These are phyloP conservation scores for Scytalidium lignicola DNA, from an alignment of 2,329 filamentous ascomycete genomes.

Conservation along the genomic window DNA sequence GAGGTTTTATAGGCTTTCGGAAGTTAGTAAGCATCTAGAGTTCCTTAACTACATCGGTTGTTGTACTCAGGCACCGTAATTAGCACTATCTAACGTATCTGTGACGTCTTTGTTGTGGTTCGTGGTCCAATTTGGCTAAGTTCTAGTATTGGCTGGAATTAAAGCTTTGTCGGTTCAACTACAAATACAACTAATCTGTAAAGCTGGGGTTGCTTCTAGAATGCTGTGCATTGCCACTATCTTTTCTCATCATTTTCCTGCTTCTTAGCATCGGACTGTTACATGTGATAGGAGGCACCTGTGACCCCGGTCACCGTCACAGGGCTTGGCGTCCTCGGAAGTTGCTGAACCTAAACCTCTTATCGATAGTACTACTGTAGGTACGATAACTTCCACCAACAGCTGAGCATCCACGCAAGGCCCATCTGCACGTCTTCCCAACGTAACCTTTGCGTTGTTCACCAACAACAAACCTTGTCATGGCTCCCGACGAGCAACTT, in stretches of 20 bases:
- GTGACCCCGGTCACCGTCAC: background rate
- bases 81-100: background rate
- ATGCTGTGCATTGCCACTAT: too few relatives aligned
- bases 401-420: background rate
- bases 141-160: too few relatives aligned
- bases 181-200: background rate
- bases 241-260: background rate
- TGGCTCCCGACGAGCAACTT: conserved; percentile 33
- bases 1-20: too few relatives aligned
- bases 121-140: background rate
- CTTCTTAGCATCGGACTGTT: background rate
- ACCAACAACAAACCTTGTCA: conserved; percentile 11
- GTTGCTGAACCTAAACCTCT: background rate
- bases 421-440: conserved; percentile 1
- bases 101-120: background rate
- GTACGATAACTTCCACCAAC: background rate
- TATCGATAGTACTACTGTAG: conserved; percentile 2
- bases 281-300: background rate
- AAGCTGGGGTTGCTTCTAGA: too few relatives aligned
- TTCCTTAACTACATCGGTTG: too few relatives aligned
- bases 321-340: background rate
- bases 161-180: background rate
- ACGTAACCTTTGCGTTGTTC: conserved; percentile 5
- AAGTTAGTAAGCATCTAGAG: too few relatives aligned
- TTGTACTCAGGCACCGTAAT: background rate